Conservation (phyloP, 495 filamentous ascomycete species). For the Trichoderma reesei region DNA sequence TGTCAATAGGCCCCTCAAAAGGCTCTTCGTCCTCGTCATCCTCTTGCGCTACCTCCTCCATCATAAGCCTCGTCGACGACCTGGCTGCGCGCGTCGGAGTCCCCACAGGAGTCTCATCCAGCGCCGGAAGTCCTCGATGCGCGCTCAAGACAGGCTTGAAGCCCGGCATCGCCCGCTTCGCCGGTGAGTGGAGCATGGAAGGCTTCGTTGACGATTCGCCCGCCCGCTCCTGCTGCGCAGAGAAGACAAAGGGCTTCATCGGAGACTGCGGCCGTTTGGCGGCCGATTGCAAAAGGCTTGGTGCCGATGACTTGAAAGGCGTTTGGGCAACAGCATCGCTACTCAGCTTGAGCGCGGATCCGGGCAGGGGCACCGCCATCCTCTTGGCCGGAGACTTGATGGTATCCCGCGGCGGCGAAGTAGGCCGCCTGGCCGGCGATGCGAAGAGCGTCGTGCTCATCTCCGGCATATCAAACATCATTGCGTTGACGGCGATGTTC, state of each 20-base stretch:
- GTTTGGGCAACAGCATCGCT: constrained; percentile 12
- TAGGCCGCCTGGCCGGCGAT: constrained; percentile 39
- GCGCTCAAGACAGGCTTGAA: not conserved
- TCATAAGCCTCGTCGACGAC: not conserved
- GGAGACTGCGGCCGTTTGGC: constrained; percentile 37
- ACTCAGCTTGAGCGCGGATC: constrained; percentile 29
- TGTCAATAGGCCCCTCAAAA: constrained; percentile 23
- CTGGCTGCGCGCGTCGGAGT: constrained; percentile 19
- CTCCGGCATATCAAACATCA: constrained; percentile 17
- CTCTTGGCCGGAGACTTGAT: constrained; percentile 41
- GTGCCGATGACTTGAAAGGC: constrained; percentile 25
- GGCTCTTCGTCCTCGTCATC: constrained; percentile 17
- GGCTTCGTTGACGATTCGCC: constrained; percentile 20
- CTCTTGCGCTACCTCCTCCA: constrained; percentile 14
- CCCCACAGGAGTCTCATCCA: constrained; percentile 10
- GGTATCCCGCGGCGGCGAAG: constrained; percentile 35
- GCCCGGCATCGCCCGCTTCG: constrained; percentile 21
- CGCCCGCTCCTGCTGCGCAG: not conserved
- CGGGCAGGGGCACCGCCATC: constrained; percentile 36
- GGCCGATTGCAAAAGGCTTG: constrained; percentile 41
- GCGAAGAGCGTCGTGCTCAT: constrained; percentile 23
- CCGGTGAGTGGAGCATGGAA: constrained; percentile 31
- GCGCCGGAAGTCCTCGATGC: not conserved
- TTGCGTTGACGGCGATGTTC: constrained; percentile 9
- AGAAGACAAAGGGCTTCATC: constrained; percentile 21